A percentile compares a stretch with the other conserved stretches of the same genome.
phyloP scores from a whole-genome alignment of 345 rosid species.

The Murraya koenigii region DNA sequence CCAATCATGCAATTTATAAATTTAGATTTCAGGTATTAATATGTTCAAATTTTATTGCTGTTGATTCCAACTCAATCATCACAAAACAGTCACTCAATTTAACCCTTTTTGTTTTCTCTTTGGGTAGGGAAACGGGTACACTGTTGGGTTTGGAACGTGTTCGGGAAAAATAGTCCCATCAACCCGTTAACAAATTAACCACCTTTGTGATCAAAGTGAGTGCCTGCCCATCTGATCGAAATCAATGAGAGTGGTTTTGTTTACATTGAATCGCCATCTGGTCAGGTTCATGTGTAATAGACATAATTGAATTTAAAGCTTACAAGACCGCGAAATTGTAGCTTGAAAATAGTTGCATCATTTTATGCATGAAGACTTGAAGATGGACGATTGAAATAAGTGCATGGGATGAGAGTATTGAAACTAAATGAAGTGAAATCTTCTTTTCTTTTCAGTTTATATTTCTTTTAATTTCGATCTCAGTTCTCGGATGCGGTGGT shows the following conservation, averaged over 20 bases:
- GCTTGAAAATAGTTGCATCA: background rate
- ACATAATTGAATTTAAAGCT: too few relatives aligned
- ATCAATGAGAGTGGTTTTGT: background rate
- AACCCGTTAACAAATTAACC: slow-evolving; percentile 20
- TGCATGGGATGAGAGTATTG: background rate
- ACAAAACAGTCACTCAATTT: background rate
- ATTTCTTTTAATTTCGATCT: background rate
- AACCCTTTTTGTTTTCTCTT: slow-evolving; percentile 8
- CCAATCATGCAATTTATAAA: background rate
- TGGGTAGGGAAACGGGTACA: slow-evolving; percentile 82
- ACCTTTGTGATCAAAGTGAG: background rate
- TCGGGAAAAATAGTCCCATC: slow-evolving; percentile 74
- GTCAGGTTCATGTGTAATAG: background rate
- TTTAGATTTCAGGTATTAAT: background rate
- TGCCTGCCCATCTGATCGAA: background rate
- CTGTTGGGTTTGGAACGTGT: slow-evolving; percentile 87
- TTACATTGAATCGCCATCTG: background rate
- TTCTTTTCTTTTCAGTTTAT: background rate
- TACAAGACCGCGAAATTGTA: background rate
- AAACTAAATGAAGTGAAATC: background rate
- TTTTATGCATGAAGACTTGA: background rate
- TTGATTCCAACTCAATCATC: background rate
- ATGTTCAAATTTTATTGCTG: background rate
- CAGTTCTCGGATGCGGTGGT: background rate
- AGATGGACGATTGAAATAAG: background rate